These are phyloP conservation scores for Pyrenula massariospora DNA, from an alignment of 495 filamentous ascomycete species.

Conservation along the genomic window DNA sequence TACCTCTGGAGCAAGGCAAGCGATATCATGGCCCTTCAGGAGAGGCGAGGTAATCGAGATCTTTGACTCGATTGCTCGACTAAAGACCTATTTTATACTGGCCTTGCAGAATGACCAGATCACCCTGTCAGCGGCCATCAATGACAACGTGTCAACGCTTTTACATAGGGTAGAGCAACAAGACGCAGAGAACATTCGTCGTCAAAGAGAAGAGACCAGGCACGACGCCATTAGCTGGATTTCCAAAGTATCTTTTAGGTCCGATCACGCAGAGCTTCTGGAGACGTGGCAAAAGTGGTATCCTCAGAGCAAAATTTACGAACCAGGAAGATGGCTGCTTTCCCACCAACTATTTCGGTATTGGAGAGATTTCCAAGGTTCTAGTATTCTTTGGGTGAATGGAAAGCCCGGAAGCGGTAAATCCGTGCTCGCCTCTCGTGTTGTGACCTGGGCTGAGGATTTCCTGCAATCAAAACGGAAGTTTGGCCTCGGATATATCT, in stretches of 20 bases:
- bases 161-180: neutral
- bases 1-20: neutral
- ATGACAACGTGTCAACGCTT: neutral
- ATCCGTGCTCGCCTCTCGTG: neutral
- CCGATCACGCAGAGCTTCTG: neutral
- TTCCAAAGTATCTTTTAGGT: neutral
- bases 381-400: neutral
- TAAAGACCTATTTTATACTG: neutral
- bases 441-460: neutral
- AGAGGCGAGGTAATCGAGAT: neutral
- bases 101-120: neutral
- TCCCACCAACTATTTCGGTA: neutral
- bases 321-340: neutral
- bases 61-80: neutral
- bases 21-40: neutral
- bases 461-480: neutral
- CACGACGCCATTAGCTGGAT: neutral
- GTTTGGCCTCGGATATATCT: neutral
- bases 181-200: neutral
- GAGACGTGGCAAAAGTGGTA: neutral
- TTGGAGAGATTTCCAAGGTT: neutral
- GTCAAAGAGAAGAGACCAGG: neutral
- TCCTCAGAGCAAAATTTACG: neutral
- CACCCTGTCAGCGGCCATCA: neutral
- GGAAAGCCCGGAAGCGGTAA: neutral